phyloP scores from a whole-genome alignment of 176 grass and related monocot species.

The Eleusine indica region DNA sequence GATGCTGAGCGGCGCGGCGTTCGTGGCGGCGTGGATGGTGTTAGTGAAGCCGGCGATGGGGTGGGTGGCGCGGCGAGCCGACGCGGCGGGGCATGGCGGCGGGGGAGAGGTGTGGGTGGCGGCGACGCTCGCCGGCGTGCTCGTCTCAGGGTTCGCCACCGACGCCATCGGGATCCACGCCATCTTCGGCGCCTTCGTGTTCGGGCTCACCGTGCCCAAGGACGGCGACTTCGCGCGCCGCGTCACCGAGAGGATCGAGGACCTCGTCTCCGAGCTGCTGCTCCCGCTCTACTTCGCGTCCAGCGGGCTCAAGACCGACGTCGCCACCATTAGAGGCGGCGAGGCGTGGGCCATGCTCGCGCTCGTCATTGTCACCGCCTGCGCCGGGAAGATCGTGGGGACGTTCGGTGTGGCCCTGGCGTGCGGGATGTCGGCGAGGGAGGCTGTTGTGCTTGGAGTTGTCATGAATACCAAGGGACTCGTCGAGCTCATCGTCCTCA shows the following conservation, averaged over 20 bases:
- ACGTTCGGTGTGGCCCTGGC: constrained; percentile 69
- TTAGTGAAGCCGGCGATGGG: constrained; percentile 58
- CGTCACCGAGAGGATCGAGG: constrained; percentile 76
- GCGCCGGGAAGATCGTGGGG: constrained; percentile 58
- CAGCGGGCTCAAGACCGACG: constrained; percentile 85
- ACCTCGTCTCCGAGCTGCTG: constrained; percentile 71
- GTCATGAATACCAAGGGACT: constrained; percentile 94
- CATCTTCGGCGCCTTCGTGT: constrained; percentile 91
- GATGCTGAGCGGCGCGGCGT: constrained; percentile 62
- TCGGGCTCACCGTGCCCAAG: constrained; percentile 76
- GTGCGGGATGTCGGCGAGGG: constrained; percentile 60
- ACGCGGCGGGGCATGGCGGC: constrained; percentile 26
- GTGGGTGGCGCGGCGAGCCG: constrained; percentile 62
- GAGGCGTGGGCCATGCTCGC: constrained; percentile 61
- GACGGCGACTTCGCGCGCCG: constrained; percentile 62
- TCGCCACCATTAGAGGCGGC: constrained; percentile 61
- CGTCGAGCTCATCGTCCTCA: constrained; percentile 91
- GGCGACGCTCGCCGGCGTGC: constrained; percentile 53
- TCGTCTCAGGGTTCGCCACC: constrained; percentile 63
- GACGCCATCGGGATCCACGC: constrained; percentile 88
- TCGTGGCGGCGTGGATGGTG: constrained; percentile 55
- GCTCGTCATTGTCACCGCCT: constrained; percentile 62
- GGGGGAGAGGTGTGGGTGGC: constrained; percentile 55
- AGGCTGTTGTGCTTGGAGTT: constrained; percentile 62
- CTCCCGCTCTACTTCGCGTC: constrained; percentile 83